phyloP scores from a whole-genome alignment of 1,284 basidiomycete genomes.

The Inonotus hispidus region DNA sequence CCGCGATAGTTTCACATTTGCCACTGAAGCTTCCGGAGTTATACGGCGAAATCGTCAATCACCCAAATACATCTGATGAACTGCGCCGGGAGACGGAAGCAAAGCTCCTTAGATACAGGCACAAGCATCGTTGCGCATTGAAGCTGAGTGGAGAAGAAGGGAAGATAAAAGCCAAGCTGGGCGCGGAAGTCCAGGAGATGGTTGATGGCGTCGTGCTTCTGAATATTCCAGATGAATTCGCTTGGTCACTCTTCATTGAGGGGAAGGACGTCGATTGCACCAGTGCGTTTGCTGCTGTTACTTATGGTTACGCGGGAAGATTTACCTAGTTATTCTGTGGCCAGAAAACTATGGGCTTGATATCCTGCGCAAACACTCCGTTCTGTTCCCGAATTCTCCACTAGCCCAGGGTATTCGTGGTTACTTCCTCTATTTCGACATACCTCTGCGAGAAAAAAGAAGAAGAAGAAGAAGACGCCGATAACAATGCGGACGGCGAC shows the following conservation, averaged over 20 bases:
- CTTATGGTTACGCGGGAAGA: background rate
- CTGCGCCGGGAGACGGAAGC: constrained; percentile 64
- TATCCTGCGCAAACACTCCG: constrained; percentile 59
- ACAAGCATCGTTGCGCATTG: constrained; percentile 51
- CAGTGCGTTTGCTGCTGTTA: constrained; percentile 39
- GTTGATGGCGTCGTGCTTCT: constrained; percentile 71
- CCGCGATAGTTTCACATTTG: background rate
- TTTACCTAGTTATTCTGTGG: constrained; percentile 8
- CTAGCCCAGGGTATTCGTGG: constrained; percentile 59
- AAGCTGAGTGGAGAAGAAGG: constrained; percentile 39
- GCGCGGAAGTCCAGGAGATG: constrained; percentile 63
- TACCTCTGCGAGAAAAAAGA: constrained; percentile 41
- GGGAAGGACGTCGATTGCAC: constrained; percentile 66
- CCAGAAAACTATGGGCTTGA: constrained; percentile 61
- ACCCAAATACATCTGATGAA: constrained; percentile 70
- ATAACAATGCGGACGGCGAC: constrained; percentile 31
- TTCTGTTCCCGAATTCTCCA: constrained; percentile 60
- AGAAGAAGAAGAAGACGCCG: constrained; percentile 25
- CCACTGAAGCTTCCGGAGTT: constrained; percentile 49
- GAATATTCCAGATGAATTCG: constrained; percentile 67
- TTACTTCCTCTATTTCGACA: constrained; percentile 63
- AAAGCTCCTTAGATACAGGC: constrained; percentile 61
- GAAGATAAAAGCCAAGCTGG: constrained; percentile 43
- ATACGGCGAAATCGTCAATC: constrained; percentile 72
- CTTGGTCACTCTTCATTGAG: constrained; percentile 80